A percentile compares a stretch with the other conserved stretches of the same genome.
These are phyloP conservation scores for Picea mariana DNA, from an alignment of 83 land plant species.

Conservation along the genomic window DNA sequence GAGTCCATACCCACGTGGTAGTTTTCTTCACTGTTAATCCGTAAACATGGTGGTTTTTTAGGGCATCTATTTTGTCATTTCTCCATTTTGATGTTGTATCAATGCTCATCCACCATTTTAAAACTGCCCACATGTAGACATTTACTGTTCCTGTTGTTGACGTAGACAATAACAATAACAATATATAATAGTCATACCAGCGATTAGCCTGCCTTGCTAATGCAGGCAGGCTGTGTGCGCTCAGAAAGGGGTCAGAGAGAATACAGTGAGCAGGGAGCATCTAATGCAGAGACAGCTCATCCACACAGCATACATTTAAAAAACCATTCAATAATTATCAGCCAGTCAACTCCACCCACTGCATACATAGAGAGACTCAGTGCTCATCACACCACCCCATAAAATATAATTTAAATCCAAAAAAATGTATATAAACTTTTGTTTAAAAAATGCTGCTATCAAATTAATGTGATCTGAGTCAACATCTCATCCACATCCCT, in stretches of 20 bases:
- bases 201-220: neutral
- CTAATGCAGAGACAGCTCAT: slow-evolving; percentile 9
- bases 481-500: no score
- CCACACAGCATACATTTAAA: neutral
- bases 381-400: slow-evolving; percentile 10
- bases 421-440: no score
- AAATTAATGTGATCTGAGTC: no score
- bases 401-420: neutral
- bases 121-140: neutral
- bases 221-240: slow-evolving; percentile 4
- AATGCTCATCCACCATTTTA: neutral
- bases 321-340: neutral
- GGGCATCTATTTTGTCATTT: neutral
- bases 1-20: neutral
- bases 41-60: neutral
- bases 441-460: no score
- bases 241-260: neutral
- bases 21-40: neutral
- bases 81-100: neutral
- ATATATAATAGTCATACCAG: neutral
- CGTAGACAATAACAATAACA: neutral
- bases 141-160: neutral
- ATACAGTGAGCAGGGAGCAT: neutral
- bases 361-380: neutral
- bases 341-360: slow-evolving; percentile 8